Conservation (phyloP, 2,329 filamentous ascomycete genomes). For the Ophiostoma piceae region DNA sequence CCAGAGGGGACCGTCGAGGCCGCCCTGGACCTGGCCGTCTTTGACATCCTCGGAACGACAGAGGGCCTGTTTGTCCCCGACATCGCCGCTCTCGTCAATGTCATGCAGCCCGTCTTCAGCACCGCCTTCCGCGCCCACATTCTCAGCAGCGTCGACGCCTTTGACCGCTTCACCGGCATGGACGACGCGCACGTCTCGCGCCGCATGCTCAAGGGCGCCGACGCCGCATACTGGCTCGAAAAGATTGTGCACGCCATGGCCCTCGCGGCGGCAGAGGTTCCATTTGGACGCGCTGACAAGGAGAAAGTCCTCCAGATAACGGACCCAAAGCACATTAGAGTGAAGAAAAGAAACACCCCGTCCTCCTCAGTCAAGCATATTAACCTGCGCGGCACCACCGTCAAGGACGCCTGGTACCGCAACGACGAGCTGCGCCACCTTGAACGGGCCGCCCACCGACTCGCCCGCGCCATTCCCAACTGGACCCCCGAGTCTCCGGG, state of each 20-base stretch:
- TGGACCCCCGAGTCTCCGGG: neutral
- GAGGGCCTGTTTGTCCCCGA: neutral
- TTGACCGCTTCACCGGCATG: neutral
- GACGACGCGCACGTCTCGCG: neutral
- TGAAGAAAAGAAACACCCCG: too few species aligned
- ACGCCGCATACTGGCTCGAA: neutral
- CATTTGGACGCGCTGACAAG: neutral
- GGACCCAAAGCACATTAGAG: too few species aligned
- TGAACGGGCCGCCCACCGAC: neutral
- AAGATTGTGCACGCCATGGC: slow-evolving; percentile 2
- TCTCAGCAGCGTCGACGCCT: neutral
- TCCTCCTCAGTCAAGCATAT: neutral
- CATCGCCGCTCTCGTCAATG: neutral
- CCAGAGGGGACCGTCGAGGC: neutral
- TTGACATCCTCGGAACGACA: neutral
- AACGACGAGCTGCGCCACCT: neutral
- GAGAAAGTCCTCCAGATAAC: neutral
- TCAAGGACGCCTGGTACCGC: neutral
- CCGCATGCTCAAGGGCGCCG: neutral
- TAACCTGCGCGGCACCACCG: neutral
- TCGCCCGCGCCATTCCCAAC: too few species aligned
- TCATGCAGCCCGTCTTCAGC: neutral
- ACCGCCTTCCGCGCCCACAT: neutral
- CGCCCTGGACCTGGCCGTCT: neutral
- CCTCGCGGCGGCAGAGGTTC: neutral